phyloP scores from a whole-genome alignment of 805 yeast genomes.

The Debaryomyces maramus region DNA sequence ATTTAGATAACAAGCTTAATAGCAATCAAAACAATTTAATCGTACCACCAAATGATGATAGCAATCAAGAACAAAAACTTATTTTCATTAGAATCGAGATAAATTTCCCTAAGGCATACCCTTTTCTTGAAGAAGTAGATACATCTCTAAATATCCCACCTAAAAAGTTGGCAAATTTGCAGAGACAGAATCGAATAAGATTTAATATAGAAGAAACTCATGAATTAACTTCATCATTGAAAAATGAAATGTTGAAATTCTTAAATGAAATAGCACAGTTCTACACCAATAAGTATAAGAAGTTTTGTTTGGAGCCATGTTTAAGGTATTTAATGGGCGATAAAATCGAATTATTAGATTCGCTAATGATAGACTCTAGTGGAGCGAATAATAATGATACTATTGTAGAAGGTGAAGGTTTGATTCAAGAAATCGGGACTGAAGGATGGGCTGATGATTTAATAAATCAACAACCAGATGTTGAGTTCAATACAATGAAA shows the following conservation, averaged over 20 bases:
- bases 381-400: constrained; percentile 15
- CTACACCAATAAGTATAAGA: constrained; percentile 53
- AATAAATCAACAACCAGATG: constrained; percentile 36
- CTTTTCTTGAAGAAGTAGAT: constrained; percentile 41
- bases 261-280: constrained; percentile 56
- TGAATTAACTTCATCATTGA: constrained; percentile 53
- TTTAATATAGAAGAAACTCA: constrained; percentile 79
- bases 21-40: constrained; percentile 1
- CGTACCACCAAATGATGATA: constrained; percentile 23
- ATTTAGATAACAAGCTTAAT: constrained; percentile 2
- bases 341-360: constrained; percentile 47
- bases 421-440: constrained; percentile 33
- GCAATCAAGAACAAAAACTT: constrained; percentile 45
- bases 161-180: constrained; percentile 17
- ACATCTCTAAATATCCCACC: background rate
- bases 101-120: constrained; percentile 74
- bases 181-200: constrained; percentile 25
- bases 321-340: constrained; percentile 82
- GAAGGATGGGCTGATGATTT: constrained; percentile 47
- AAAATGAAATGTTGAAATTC: constrained; percentile 50
- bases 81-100: constrained; percentile 70
- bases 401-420: constrained; percentile 21
- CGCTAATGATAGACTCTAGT: constrained; percentile 21
- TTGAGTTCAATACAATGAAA: constrained; percentile 12
- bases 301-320: constrained; percentile 79